These are phyloP conservation scores for Phyllosticta capitalensis DNA, from an alignment of 2,329 filamentous ascomycete species.

Conservation along the genomic window DNA sequence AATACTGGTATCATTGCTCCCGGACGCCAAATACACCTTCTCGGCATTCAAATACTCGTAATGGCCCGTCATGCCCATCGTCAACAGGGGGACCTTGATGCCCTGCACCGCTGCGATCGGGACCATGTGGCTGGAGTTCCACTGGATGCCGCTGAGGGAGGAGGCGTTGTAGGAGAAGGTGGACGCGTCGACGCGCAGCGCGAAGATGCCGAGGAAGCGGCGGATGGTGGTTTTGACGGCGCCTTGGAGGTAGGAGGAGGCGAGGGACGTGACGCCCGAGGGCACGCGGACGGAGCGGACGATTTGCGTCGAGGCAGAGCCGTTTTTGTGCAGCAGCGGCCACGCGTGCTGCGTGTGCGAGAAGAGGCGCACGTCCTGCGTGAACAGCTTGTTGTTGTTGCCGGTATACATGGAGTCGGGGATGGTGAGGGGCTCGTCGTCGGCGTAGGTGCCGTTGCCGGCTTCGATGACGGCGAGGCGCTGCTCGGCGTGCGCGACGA, in stretches of 20 bases:
- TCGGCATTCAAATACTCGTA: conserved; percentile 17
- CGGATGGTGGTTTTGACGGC: conserved; percentile 1
- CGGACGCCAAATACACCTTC: conserved; percentile 14
- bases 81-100: conserved; percentile 14
- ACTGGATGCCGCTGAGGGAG: conserved; percentile 13
- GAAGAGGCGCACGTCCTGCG: conserved; percentile 14
- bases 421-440: conserved; percentile 16
- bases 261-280: neutral
- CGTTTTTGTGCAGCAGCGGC: conserved; percentile 16
- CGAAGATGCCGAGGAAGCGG: neutral
- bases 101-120: conserved; percentile 12
- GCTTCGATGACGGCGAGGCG: conserved; percentile 11
- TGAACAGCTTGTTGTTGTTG: conserved; percentile 16
- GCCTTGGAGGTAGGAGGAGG: neutral
- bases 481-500: conserved; percentile 8
- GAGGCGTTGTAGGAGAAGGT: neutral
- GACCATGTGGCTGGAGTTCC: conserved; percentile 14
- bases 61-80: conserved; percentile 16
- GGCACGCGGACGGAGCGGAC: conserved; percentile 14
- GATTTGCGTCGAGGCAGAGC: conserved; percentile 12
- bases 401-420: conserved; percentile 13
- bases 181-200: neutral
- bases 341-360: conserved; percentile 15
- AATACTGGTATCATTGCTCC: conserved; percentile 14
- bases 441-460: conserved; percentile 11